Conservation (phyloP, 2,329 filamentous ascomycete genomes). For the Hypoxylon sp. region DNA sequence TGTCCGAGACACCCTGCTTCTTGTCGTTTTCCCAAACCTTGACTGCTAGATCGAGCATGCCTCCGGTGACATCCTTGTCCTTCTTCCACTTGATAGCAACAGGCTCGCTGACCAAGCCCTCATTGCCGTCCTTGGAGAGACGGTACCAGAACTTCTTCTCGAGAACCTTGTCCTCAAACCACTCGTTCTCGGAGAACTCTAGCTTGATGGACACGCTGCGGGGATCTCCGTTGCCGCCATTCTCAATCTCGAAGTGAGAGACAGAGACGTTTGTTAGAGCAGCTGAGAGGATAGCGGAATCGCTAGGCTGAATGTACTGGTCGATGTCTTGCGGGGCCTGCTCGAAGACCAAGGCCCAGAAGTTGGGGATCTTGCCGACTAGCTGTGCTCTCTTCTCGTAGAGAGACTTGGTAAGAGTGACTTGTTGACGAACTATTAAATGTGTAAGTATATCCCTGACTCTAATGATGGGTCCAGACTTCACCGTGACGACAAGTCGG, state of each 20-base stretch:
- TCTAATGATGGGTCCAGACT: neutral
- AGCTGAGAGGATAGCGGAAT: slow-evolving; percentile 76
- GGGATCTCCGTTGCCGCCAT: slow-evolving; percentile 73
- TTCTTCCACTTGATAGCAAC: slow-evolving; percentile 90
- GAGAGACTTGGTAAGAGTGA: slow-evolving; percentile 71
- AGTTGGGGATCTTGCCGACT: slow-evolving; percentile 78
- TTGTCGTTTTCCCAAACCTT: slow-evolving; percentile 72
- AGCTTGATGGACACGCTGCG: slow-evolving; percentile 81
- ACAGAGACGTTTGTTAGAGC: slow-evolving; percentile 75
- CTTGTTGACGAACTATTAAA: slow-evolving; percentile 73
- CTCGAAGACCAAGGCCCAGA: slow-evolving; percentile 95
- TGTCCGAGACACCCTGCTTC: slow-evolving; percentile 50
- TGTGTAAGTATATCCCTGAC: slow-evolving; percentile 21
- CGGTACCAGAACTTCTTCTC: slow-evolving; percentile 95
- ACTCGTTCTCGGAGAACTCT: slow-evolving; percentile 81
- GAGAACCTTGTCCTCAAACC: slow-evolving; percentile 79
- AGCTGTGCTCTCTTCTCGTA: slow-evolving; percentile 79
- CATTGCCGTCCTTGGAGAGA: slow-evolving; percentile 71
- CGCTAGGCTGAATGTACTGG: slow-evolving; percentile 83
- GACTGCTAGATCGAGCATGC: slow-evolving; percentile 77
- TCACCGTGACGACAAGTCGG: no score
- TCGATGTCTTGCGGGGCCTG: slow-evolving; percentile 86
- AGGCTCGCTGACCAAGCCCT: slow-evolving; percentile 85
- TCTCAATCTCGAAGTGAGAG: slow-evolving; percentile 79
- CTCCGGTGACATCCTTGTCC: slow-evolving; percentile 79